These are phyloP conservation scores for Loxodes magnus DNA, from an alignment of 73 alveolate genomes.

Conservation along the genomic window DNA sequence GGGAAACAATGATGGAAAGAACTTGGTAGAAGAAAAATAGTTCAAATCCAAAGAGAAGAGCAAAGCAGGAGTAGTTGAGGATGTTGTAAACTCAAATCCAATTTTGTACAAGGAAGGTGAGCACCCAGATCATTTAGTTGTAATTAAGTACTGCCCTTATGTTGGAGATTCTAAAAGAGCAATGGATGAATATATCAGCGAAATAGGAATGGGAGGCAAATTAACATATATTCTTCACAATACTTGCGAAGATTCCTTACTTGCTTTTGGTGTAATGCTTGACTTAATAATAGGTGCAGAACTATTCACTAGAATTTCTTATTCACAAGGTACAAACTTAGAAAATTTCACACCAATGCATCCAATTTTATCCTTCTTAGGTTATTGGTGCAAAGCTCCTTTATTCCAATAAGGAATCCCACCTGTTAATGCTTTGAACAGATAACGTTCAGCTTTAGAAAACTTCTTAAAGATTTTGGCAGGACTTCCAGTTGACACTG, in stretches of 20 bases:
- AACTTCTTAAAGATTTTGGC: constrained; percentile 59
- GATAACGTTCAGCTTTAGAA: constrained; percentile 51
- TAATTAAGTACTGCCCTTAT: constrained; percentile 85
- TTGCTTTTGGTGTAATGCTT: constrained; percentile 90
- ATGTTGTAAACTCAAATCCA: constrained; percentile 66
- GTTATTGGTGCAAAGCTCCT: constrained; percentile 78
- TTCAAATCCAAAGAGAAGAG: constrained; percentile 81
- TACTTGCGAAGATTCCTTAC: constrained; percentile 90
- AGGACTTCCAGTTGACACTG: constrained; percentile 60
- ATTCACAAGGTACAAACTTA: not conserved
- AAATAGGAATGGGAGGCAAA: constrained; percentile 84
- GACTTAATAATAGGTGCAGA: constrained; percentile 78
- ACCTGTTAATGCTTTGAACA: constrained; percentile 51
- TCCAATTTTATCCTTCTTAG: constrained; percentile 53
- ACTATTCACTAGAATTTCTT: constrained; percentile 54
- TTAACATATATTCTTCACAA: constrained; percentile 78
- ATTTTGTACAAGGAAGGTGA: constrained; percentile 69
- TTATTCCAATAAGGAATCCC: constrained; percentile 56
- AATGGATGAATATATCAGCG: constrained; percentile 87
- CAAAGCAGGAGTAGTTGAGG: constrained; percentile 93
- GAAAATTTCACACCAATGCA: constrained; percentile 21
- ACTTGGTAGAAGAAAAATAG: constrained; percentile 73
- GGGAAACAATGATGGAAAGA: constrained; percentile 94
- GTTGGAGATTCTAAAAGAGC: constrained; percentile 96
- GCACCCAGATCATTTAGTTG: constrained; percentile 85